A percentile compares a stretch with the other conserved stretches of the same genome.
Conservation (phyloP, 2,329 filamentous ascomycete species). For the Venturia nashicola region DNA sequence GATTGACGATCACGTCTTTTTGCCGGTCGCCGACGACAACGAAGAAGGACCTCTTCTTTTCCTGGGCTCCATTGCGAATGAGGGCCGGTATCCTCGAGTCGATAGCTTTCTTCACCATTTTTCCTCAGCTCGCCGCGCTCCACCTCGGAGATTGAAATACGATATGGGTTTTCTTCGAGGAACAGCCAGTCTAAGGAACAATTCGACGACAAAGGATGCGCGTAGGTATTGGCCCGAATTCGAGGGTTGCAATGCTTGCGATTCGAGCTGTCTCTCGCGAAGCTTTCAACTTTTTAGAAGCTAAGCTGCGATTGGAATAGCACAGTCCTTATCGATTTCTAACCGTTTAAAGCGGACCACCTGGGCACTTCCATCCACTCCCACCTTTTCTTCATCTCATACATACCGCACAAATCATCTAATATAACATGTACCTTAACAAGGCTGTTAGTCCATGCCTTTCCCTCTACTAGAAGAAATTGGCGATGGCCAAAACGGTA, state of each 20-base stretch:
- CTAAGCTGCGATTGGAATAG: neutral
- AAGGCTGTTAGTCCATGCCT: neutral
- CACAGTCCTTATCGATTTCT: neutral
- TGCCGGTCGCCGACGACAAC: slow-evolving; percentile 87
- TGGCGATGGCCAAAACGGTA: neutral
- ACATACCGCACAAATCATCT: neutral
- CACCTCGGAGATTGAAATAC: neutral
- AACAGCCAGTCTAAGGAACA: neutral
- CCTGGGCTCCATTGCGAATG: slow-evolving; percentile 80
- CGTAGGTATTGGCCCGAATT: neutral
- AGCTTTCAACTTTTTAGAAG: neutral
- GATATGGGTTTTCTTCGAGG: neutral
- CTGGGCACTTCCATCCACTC: neutral
- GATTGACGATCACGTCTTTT: slow-evolving; percentile 93
- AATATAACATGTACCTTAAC: neutral
- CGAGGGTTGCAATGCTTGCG: neutral
- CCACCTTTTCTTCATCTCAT: neutral
- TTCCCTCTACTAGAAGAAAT: too few relatives aligned
- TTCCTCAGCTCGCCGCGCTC: slow-evolving; percentile 1
- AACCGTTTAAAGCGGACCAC: neutral
- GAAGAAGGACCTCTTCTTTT: slow-evolving; percentile 98
- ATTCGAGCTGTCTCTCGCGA: neutral
- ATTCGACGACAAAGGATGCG: neutral
- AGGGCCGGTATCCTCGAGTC: slow-evolving; percentile 37
- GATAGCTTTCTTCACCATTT: slow-evolving; percentile 9